Evolutionary conservation across 2,329 filamentous ascomycete genomes (phyloP), one percentile per base, ranked within the genome.

Genomic region (Phaeosphaeriaceae sp.): DNA sequence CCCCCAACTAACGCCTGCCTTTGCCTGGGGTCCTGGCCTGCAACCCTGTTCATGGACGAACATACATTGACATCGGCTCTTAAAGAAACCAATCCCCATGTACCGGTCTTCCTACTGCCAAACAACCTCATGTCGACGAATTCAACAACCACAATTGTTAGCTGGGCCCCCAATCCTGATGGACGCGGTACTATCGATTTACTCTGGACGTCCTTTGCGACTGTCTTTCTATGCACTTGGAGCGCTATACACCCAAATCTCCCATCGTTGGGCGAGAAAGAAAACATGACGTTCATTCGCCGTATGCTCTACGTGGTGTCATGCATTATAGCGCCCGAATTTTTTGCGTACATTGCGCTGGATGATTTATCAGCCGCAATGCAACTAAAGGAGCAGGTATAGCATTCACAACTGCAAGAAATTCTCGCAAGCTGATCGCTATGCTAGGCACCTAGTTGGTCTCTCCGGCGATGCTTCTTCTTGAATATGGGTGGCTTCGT

Each of bases 181-280:
- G 55, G 66, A 9, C 68, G 75, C 3, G 74, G 74, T 1, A 76
- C 74, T 9, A 62, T 68, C 15, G 70, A 74, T 33, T 69, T 78
- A 10, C 44, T 77, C 6, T 76, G 64, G 68, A 70, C 56, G 17
- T 78, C 66, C 51, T 51, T 76, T 44, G 61, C 66, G 6, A 74
- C 73, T 0, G 66, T 71, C 20, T 72, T 76, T 48, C 51, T 77
- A 7, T 75, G 74, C 61, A 73, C 68, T 1, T 78, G 67, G 59
- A 74, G 67, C 15, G 58, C 67, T 5, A 61, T 75, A 10, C 70
- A 72, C 58, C 65, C 72, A 17, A 74, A 77, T 49, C 27, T 76
- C 11, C 75, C 74, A 7, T n/a, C 2, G 25, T 17, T 41, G 20
- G n/a, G 24, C 19, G 33, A 54, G 31, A 48, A n/a, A 15, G 20